phyloP scores from a whole-genome alignment of 768 basidiomycete genomes.

The Phanerochaete sordida region DNA sequence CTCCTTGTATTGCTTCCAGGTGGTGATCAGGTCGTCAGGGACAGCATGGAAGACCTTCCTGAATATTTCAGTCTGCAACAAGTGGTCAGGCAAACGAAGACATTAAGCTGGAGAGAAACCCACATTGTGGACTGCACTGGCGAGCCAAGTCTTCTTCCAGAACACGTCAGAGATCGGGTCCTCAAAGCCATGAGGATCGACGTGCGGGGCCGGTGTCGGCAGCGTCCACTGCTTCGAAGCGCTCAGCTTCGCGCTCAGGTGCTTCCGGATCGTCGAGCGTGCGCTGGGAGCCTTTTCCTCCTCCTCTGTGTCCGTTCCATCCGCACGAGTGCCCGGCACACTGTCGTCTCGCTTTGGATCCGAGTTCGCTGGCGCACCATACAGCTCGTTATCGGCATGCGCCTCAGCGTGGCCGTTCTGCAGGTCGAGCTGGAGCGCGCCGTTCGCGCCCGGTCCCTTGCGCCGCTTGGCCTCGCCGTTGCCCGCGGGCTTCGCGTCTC shows the following conservation, averaged over 20 bases:
- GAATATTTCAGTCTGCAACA: constrained; percentile 85
- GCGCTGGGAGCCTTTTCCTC: constrained; percentile 49
- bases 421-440: neutral
- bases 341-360: constrained; percentile 40
- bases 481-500: neutral
- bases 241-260: constrained; percentile 47
- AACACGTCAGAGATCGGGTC: constrained; percentile 87
- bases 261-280: constrained; percentile 50
- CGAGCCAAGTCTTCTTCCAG: constrained; percentile 89
- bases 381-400: constrained; percentile 41
- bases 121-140: constrained; percentile 86
- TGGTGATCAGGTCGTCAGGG: constrained; percentile 89
- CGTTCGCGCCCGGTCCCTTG: neutral
- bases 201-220: constrained; percentile 62
- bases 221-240: constrained; percentile 54
- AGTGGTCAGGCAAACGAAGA: constrained; percentile 1
- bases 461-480: constrained; percentile 6
- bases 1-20: constrained; percentile 95
- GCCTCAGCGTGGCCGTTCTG: constrained; percentile 22
- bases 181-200: constrained; percentile 77
- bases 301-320: constrained; percentile 44
- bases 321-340: constrained; percentile 43
- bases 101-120: constrained; percentile 24
- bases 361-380: constrained; percentile 55
- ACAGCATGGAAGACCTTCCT: constrained; percentile 92